phyloP scores from a whole-genome alignment of 2,329 filamentous ascomycete genomes.

The Ceratocystis huliohia region DNA sequence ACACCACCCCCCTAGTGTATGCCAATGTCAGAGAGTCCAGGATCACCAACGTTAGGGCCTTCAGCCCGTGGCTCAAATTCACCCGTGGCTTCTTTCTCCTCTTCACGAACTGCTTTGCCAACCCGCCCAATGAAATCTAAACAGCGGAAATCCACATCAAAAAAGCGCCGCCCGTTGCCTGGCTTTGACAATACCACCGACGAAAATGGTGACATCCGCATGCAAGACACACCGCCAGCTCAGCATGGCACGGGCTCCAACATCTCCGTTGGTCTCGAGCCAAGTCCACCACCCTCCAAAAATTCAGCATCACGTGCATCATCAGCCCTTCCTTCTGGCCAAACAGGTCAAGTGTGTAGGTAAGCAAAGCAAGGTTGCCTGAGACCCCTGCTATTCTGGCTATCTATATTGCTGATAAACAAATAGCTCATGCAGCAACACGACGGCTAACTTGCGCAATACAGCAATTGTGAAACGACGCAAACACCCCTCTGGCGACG shows the following conservation, averaged over 20 bases:
- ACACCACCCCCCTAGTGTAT: not conserved
- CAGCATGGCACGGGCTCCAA: conserved; percentile 5
- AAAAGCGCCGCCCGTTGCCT: conserved; percentile 14
- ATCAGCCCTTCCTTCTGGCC: conserved; percentile 14
- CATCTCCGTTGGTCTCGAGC: not conserved
- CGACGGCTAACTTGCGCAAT: conserved; percentile 10
- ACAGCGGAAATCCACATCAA: conserved; percentile 7
- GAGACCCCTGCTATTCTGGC: not conserved
- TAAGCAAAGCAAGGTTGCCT: conserved; percentile 33
- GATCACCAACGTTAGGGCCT: not conserved
- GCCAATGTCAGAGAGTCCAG: conserved; percentile 9
- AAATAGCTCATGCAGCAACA: conserved; percentile 19
- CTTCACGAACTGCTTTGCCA: conserved; percentile 17
- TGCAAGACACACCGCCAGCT: not conserved
- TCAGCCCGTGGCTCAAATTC: conserved; percentile 4
- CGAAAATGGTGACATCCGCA: conserved; percentile 15
- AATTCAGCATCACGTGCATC: conserved; percentile 4
- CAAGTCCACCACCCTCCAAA: conserved; percentile 12
- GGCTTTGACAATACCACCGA: conserved; percentile 14
- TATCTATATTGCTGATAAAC: conserved; percentile 21
- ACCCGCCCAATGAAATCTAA: conserved; percentile 14
- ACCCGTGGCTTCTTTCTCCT: not conserved
- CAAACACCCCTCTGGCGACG: conserved; percentile 89
- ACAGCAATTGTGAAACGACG: conserved; percentile 87
- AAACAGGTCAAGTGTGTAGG: conserved; percentile 57